Base-by-base conservation (phyloP, 163 green algal species). In the Chlamydomonas reinhardtii region DNA sequence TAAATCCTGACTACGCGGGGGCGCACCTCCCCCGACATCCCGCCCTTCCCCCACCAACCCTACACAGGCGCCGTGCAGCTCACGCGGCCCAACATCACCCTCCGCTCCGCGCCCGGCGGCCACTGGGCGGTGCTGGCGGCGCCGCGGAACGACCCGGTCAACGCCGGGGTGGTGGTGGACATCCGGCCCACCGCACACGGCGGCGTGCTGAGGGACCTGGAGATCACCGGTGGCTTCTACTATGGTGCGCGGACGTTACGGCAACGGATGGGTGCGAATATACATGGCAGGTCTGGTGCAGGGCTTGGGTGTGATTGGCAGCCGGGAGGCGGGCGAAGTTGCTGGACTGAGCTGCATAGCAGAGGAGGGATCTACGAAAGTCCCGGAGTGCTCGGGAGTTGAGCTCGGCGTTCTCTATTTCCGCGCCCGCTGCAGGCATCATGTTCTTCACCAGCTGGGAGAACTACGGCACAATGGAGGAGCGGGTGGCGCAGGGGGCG, bases 371-470 rank as follows among this genome's bases (percentile, higher is more conserved):
- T n/a, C n/a, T n/a, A n/a, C n/a, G n/a, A n/a, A n/a, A n/a, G n/a
- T n/a, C n/a, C n/a, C n/a, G n/a, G n/a, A n/a, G n/a, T n/a, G n/a
- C n/a, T n/a, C n/a, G n/a, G n/a, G n/a, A n/a, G n/a, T n/a, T n/a
- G n/a, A n/a, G n/a, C n/a, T n/a, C n/a, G n/a, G n/a, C n/a, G n/a
- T n/a, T n/a, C n/a, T n/a, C n/a, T n/a, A n/a, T n/a, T n/a, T n/a
- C 39, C 39, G 39, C 39, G n/a, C 39, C 39, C 39, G 48, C 12
- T 14, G 11, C 48, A 56, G 82, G 71, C 56, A 43, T 87, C 70
- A 87, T 87, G 81, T 79, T 74, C 35, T 87, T 87, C 70, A 85
- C 68, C 31, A 34, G 11, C 68, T 85, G 79, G 79, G 79, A 85
- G 52, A 73, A 85, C 79, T 85, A 77, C 52, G 79, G 79, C 22